A percentile compares a stretch with the other conserved stretches of the same genome.
These are phyloP conservation scores for Penicillium capsulatum DNA, from an alignment of 2,329 filamentous ascomycete genomes.

Conservation along the genomic window DNA sequence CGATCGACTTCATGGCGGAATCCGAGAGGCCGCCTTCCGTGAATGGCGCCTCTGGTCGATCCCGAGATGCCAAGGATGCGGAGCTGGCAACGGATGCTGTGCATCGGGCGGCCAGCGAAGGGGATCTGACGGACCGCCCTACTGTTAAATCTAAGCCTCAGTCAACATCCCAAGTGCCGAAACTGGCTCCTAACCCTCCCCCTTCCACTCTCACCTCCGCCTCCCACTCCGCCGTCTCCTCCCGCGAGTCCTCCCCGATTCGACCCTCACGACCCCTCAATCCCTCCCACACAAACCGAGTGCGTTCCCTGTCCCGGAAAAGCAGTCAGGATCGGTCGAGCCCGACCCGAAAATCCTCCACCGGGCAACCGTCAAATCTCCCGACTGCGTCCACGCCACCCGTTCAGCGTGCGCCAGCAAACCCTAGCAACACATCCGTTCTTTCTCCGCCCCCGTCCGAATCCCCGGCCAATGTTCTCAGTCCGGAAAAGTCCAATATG, in stretches of 20 bases:
- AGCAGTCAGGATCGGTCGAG: slow-evolving; percentile 62
- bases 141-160: slow-evolving; percentile 26
- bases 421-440: slow-evolving; percentile 63
- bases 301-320: slow-evolving; percentile 57
- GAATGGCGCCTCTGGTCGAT: slow-evolving; percentile 29
- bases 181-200: slow-evolving; percentile 26
- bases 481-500: slow-evolving; percentile 59
- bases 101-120: slow-evolving; percentile 28
- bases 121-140: slow-evolving; percentile 30
- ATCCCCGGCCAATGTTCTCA: slow-evolving; percentile 56
- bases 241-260: slow-evolving; percentile 48
- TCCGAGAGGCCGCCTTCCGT: slow-evolving; percentile 36
- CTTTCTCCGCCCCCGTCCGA: slow-evolving; percentile 59
- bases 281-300: slow-evolving; percentile 30
- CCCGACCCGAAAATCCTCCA: slow-evolving; percentile 50
- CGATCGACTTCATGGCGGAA: slow-evolving; percentile 32
- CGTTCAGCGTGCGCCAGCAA: slow-evolving; percentile 64
- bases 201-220: slow-evolving; percentile 35
- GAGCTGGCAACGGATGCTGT: slow-evolving; percentile 24
- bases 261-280: slow-evolving; percentile 32
- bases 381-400: slow-evolving; percentile 55
- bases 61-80: slow-evolving; percentile 27
- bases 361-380: slow-evolving; percentile 36
- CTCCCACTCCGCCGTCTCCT: slow-evolving; percentile 45
- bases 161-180: slow-evolving; percentile 33